Evolutionary conservation across 1,284 basidiomycete species (phyloP).

Genomic region (Cutaneotrichosporon mucoides): DNA sequence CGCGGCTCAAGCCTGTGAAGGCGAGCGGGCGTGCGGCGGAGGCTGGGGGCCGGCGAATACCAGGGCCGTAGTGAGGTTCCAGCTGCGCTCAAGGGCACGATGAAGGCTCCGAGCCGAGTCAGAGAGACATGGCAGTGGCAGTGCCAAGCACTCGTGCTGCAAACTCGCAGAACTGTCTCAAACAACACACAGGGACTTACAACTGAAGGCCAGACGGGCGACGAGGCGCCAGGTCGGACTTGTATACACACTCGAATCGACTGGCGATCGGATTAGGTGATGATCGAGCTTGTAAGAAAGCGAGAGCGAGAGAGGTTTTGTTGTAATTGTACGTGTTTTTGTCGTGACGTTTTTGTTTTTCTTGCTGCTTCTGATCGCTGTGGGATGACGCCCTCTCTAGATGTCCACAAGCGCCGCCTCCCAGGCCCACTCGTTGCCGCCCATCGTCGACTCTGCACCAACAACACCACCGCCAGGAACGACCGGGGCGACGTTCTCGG

Average conservation of each 20-base stretch:
- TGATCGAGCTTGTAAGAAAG: background rate
- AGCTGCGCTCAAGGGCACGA: slow-evolving; percentile 3
- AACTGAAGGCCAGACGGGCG: background rate
- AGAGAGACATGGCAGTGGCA: background rate
- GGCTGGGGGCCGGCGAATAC: slow-evolving; percentile 17
- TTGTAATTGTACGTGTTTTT: background rate
- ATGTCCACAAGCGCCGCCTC: slow-evolving; percentile 21
- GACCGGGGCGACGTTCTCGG: slow-evolving; percentile 12
- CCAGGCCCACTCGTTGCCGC: slow-evolving; percentile 20
- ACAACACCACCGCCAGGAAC: slow-evolving; percentile 9
- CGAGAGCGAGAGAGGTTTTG: background rate
- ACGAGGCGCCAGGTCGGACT: background rate
- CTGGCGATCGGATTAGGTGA: background rate
- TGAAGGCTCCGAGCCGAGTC: background rate
- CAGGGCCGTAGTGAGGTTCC: background rate
- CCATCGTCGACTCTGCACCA: slow-evolving; percentile 5
- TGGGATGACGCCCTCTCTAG: slow-evolving; percentile 7
- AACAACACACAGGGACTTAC: slow-evolving; percentile 13
- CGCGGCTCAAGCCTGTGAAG: slow-evolving; percentile 21
- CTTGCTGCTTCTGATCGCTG: slow-evolving; percentile 1
- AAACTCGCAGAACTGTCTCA: background rate
- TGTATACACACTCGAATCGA: background rate
- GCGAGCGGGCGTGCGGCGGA: slow-evolving; percentile 26
- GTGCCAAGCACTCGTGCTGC: background rate
- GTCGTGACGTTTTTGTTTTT: background rate